Percentiles rank a stretch among this genome's conserved stretches.
Evolutionary conservation across 192 early-diverging fungal species (phyloP).

Genomic region (Coemansia sp.): DNA sequence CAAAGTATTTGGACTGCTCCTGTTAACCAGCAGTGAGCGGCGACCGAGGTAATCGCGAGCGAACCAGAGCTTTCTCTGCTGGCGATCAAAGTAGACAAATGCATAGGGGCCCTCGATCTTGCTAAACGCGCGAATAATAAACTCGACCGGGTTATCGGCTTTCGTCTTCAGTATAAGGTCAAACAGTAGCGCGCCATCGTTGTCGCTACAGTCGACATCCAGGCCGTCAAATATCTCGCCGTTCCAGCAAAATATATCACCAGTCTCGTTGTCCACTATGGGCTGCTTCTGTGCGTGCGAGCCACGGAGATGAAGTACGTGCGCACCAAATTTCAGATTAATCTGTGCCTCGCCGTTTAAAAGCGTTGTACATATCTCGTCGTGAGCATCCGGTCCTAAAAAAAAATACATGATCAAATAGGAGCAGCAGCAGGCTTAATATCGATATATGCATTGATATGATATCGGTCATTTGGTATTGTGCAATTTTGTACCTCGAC

Average conservation of each 20-base stretch:
- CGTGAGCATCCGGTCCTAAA: conserved; percentile 39
- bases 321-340: conserved; percentile 30
- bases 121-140: conserved; percentile 54
- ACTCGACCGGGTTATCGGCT: conserved; percentile 15
- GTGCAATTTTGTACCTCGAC: conserved; percentile 25
- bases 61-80: conserved; percentile 68
- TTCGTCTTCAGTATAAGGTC: conserved; percentile 37
- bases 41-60: conserved; percentile 86
- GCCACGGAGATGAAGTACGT: conserved; percentile 76
- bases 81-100: conserved; percentile 64
- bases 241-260: conserved; percentile 77
- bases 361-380: conserved; percentile 2
- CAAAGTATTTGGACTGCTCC: conserved; percentile 29
- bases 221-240: conserved; percentile 89
- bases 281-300: conserved; percentile 62
- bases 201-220: conserved; percentile 54
- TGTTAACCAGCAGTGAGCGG: conserved; percentile 57
- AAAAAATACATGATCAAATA: not conserved
- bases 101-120: conserved; percentile 82
- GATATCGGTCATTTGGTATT: not conserved
- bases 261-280: conserved; percentile 43
- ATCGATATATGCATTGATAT: not conserved
- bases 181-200: conserved; percentile 65
- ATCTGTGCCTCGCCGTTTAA: not conserved
- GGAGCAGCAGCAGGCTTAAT: not conserved